These are phyloP conservation scores for Cyberlindnera xylosilytica DNA, from an alignment of 805 yeast species.

Conservation along the genomic window DNA sequence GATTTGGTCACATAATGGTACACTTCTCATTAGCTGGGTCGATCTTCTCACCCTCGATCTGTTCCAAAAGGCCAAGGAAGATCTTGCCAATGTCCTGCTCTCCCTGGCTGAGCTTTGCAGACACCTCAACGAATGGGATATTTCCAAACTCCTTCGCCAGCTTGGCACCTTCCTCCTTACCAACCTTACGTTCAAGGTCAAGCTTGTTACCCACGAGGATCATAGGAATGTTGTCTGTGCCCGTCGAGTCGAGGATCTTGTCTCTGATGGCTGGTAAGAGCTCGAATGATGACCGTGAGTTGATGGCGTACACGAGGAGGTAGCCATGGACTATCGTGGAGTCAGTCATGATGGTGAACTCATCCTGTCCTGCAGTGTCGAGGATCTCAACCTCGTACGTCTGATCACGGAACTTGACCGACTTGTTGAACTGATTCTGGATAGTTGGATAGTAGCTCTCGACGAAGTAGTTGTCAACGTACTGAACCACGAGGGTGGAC, in stretches of 20 bases:
- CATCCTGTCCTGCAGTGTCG: conserved; percentile 95
- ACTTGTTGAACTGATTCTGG: conserved; percentile 78
- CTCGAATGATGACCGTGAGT: conserved; percentile 74
- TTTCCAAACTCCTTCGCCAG: conserved; percentile 60
- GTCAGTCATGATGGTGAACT: conserved; percentile 75
- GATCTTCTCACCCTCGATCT: conserved; percentile 62
- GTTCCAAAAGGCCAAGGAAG: conserved; percentile 56
- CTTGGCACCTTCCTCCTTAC: conserved; percentile 52
- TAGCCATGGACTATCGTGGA: conserved; percentile 81
- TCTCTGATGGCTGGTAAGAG: conserved; percentile 74
- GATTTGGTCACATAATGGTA: conserved; percentile 42
- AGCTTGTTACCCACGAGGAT: conserved; percentile 74
- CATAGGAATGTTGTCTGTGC: conserved; percentile 70
- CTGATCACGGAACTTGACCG: conserved; percentile 63
- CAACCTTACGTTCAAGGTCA: conserved; percentile 66
- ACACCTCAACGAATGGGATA: conserved; percentile 77
- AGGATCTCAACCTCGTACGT: conserved; percentile 80
- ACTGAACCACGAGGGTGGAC: conserved; percentile 80
- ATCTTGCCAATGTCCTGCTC: conserved; percentile 67
- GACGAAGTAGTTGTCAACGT: conserved; percentile 83
- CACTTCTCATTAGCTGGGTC: conserved; percentile 51
- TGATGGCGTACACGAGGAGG: conserved; percentile 76
- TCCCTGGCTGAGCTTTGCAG: conserved; percentile 76
- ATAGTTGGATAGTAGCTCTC: conserved; percentile 91
- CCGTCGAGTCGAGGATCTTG: conserved; percentile 71